Evolutionary conservation across 192 early-diverging fungal species (phyloP), one percentile per base, ranked within the genome.

Genomic region (Chytriomyces sp.): DNA sequence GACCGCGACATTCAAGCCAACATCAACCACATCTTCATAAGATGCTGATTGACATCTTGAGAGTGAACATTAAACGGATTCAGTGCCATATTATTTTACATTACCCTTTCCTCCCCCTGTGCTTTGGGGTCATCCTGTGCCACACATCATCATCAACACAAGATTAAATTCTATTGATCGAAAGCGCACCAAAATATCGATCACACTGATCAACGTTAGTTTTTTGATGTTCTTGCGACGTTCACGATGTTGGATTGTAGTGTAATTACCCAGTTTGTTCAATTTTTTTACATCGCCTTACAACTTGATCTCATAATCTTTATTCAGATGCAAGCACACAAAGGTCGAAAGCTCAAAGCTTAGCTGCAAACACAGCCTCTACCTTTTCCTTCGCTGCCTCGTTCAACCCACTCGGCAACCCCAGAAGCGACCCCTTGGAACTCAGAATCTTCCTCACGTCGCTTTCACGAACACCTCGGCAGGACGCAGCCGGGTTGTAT

Each of bases 401-500:
- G 30, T 64, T 17, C 62, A 64, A 52, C 32, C 62, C 62, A 31
- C 19, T 30, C 34, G 5, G 37, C 12, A 44, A 25, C 37, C 62
- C 65, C n/a, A 68, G 10, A 14, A 81, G 55, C 17, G 52, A 52
- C 17, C 80, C 80, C 39, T 69, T 70, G 30, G 5, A 31, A 61
- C 59, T 64, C 77, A 75, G 81, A 65, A 60, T 89, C 61, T 82
- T 83, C 41, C 73, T 69, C 12, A 90, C 77, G 39, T 92, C 86
- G 34, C 76, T 81, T 22, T 84, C 80, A 22, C 82, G 80, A 32
- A 91, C 77, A n/a, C 64, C 72, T 10, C 86, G 84, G 30, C 86
- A 87, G 71, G 89, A 88, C 8, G 80, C 76, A 28, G 89, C 89
- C 34, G 81, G 78, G 62, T 79, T 81, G 71, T 73, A 78, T 17